Percentiles rank a stretch among this genome's conserved stretches.
Conservation (phyloP, 2,329 filamentous ascomycete species). For the Aspergillus alliaceus region DNA sequence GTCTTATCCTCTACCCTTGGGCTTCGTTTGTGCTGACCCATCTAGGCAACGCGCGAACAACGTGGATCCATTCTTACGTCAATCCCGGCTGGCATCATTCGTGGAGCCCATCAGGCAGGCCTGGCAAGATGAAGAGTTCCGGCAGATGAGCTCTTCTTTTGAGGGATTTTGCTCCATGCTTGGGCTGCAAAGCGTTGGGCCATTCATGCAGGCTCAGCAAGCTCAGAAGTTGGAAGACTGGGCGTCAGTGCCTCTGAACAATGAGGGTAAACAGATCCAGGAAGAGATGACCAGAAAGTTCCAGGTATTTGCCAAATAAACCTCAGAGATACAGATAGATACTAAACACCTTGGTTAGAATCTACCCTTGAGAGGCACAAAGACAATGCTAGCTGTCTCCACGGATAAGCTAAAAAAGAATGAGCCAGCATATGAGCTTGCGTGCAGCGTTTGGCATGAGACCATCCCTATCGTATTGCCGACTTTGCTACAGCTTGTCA, state of each 20-base stretch:
- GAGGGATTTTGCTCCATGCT: conserved; percentile 76
- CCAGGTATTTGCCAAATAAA: conserved; percentile 48
- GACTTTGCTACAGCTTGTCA: conserved; percentile 79
- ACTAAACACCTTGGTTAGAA: conserved; percentile 45
- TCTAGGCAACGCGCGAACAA: conserved; percentile 74
- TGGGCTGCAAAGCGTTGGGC: conserved; percentile 75
- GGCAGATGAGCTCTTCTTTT: conserved; percentile 70
- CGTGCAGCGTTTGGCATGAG: conserved; percentile 80
- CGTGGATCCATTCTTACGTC: conserved; percentile 69
- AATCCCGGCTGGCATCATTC: conserved; percentile 72
- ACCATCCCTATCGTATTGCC: conserved; percentile 81
- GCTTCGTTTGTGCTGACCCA: conserved; percentile 10
- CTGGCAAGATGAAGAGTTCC: conserved; percentile 74
- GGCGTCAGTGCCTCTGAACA: conserved; percentile 74
- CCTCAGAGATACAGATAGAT: neutral
- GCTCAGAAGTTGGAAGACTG: conserved; percentile 80
- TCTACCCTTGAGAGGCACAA: conserved; percentile 81
- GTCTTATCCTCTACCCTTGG: neutral
- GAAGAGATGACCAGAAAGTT: conserved; percentile 74
- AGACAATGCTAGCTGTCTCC: conserved; percentile 87
- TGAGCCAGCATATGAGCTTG: conserved; percentile 70
- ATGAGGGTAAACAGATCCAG: conserved; percentile 77
- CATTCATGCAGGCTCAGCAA: conserved; percentile 71
- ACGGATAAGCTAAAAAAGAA: conserved; percentile 82
- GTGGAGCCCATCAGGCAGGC: conserved; percentile 76